These are phyloP conservation scores for Eucalyptus marginata DNA, from an alignment of 345 rosid species.

Conservation along the genomic window DNA sequence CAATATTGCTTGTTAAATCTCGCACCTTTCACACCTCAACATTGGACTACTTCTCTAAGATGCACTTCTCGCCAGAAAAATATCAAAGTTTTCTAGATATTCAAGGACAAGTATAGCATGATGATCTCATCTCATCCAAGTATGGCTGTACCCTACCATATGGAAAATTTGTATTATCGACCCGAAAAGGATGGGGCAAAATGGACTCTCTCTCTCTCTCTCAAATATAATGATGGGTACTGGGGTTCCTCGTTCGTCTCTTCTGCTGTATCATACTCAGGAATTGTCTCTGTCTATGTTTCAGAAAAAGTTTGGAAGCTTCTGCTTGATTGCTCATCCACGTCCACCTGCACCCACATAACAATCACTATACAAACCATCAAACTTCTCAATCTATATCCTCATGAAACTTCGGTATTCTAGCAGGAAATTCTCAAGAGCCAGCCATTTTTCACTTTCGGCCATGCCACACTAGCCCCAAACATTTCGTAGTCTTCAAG, in stretches of 20 bases:
- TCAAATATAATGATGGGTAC: conserved; percentile 1
- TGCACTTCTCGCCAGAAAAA: not conserved
- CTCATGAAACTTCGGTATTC: not conserved
- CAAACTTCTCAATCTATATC: not conserved
- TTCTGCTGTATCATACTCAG: conserved; percentile 16
- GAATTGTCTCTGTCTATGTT: conserved; percentile 36
- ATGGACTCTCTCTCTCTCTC: not conserved
- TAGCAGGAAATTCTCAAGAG: not conserved
- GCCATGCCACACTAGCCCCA: not conserved
- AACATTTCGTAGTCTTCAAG: not conserved
- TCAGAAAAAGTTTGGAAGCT: conserved; percentile 13
- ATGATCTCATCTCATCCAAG: not conserved
- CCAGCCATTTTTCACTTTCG: not conserved
- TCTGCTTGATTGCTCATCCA: not conserved
- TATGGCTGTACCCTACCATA: not conserved
- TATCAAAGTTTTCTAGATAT: not conserved
- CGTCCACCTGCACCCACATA: not conserved
- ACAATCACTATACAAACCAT: not conserved
- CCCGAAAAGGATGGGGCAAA: not conserved
- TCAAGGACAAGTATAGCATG: not conserved
- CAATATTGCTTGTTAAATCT: not conserved
- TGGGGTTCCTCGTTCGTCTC: conserved; percentile 24
- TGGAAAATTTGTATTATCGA: not conserved
- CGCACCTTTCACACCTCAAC: not conserved
- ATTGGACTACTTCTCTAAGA: not conserved